These are phyloP conservation scores for Mycena metata DNA, from an alignment of 768 basidiomycete genomes.

Conservation along the genomic window DNA sequence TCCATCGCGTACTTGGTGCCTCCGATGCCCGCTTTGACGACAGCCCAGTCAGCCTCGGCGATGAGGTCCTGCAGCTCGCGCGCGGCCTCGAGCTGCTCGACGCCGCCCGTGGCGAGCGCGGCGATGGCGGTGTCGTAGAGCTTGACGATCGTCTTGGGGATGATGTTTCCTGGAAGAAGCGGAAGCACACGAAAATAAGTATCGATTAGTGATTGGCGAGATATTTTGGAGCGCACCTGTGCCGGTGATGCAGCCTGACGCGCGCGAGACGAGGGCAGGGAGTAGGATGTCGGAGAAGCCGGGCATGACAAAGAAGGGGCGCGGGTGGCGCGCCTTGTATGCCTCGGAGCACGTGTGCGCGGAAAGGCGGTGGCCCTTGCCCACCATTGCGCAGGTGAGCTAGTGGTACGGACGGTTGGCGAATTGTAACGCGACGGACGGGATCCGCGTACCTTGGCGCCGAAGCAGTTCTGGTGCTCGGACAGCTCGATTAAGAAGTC, in stretches of 20 bases:
- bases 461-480: slow-evolving; percentile 42
- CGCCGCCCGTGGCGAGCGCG: slow-evolving; percentile 25
- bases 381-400: slow-evolving; percentile 40
- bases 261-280: slow-evolving; percentile 38
- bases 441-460: slow-evolving; percentile 31
- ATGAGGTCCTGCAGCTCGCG: slow-evolving; percentile 70
- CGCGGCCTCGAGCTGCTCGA: slow-evolving; percentile 50
- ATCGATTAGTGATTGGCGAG: too few species aligned
- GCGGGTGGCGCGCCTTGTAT: slow-evolving; percentile 37
- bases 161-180: slow-evolving; percentile 32
- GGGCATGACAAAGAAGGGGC: slow-evolving; percentile 37
- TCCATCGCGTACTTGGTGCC: slow-evolving; percentile 41
- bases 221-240: slow-evolving; percentile 21
- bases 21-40: slow-evolving; percentile 57
- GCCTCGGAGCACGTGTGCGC: slow-evolving; percentile 35
- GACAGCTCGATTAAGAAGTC: slow-evolving; percentile 37
- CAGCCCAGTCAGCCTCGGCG: slow-evolving; percentile 70
- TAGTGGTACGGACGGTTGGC: background rate
- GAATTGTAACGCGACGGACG: background rate
- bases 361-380: slow-evolving; percentile 38
- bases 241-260: slow-evolving; percentile 38
- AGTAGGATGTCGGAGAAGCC: slow-evolving; percentile 40
- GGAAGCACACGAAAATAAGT: too few species aligned
- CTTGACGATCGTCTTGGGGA: slow-evolving; percentile 40
- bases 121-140: slow-evolving; percentile 34